phyloP scores from a whole-genome alignment of 192 early-diverging fungal genomes.

The Coemansia sp. region DNA sequence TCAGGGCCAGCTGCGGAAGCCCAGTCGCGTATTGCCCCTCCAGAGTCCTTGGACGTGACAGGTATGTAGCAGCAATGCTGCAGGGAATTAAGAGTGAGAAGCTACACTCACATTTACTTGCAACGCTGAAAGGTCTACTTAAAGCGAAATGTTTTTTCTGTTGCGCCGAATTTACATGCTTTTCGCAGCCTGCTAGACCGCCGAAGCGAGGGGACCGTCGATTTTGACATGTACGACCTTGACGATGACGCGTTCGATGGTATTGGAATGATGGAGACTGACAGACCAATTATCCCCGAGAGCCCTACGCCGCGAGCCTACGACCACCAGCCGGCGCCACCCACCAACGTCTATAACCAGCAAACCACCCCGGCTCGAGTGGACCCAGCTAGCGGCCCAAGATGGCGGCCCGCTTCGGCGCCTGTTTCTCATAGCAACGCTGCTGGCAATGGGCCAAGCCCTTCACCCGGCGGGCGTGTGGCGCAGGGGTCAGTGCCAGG shows the following conservation, averaged over 20 bases:
- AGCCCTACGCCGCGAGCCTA: slow-evolving; percentile 11
- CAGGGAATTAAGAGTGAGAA: too few relatives aligned
- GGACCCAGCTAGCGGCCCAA: neutral
- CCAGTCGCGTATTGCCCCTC: neutral
- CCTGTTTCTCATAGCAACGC: neutral
- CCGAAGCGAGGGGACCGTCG: slow-evolving; percentile 5
- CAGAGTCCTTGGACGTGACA: neutral
- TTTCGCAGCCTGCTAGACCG: neutral
- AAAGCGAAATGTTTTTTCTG: too few relatives aligned
- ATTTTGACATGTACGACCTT: slow-evolving; percentile 41
- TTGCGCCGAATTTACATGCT: neutral
- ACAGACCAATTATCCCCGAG: slow-evolving; percentile 37
- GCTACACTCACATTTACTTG: too few relatives aligned
- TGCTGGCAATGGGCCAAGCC: neutral
- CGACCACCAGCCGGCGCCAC: neutral
- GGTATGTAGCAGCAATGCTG: slow-evolving; percentile 7
- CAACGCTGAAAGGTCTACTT: too few relatives aligned
- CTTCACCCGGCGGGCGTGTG: neutral
- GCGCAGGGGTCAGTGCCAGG: neutral
- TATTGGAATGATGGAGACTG: slow-evolving; percentile 30
- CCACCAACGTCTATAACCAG: neutral
- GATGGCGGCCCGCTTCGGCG: neutral
- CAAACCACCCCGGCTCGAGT: slow-evolving; percentile 6
- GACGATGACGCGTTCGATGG: slow-evolving; percentile 17
- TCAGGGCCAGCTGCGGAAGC: neutral